Evolutionary conservation across 129 eudicot genomes (phyloP).

Genomic region (Chrysanthemum lavandulifolium): DNA sequence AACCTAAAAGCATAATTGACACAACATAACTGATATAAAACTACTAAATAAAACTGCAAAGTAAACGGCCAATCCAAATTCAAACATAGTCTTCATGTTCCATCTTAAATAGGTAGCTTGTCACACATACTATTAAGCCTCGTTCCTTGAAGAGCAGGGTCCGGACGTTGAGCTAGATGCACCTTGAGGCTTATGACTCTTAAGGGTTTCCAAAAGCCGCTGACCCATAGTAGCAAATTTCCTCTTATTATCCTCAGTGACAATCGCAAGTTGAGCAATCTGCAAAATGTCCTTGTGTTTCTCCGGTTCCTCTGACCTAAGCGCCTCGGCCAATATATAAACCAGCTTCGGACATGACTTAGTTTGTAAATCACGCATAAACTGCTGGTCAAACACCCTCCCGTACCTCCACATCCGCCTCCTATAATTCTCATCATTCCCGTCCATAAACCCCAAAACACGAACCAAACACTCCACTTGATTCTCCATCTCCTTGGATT

Average conservation of each 20-base stretch:
- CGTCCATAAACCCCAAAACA: too few relatives aligned
- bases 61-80: too few relatives aligned
- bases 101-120: too few relatives aligned
- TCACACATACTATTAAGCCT: too few relatives aligned
- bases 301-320: background rate
- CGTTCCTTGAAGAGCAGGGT: too few relatives aligned
- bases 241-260: background rate
- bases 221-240: background rate
- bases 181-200: background rate
- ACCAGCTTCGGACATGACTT: background rate
- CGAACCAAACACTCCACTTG: too few relatives aligned
- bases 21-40: too few relatives aligned
- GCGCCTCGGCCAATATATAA: conserved; percentile 4
- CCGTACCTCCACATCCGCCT: background rate
- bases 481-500: too few relatives aligned
- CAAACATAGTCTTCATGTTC: too few relatives aligned
- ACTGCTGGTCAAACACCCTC: background rate
- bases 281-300: background rate
- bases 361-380: background rate
- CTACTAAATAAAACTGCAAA: too few relatives aligned
- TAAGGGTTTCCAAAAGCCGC: background rate
- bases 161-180: background rate
- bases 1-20: too few relatives aligned
- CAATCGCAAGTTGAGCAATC: background rate
- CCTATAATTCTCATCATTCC: background rate